These are phyloP conservation scores for Saussurea involucrata DNA, from an alignment of 129 eudicot species.

Conservation along the genomic window DNA sequence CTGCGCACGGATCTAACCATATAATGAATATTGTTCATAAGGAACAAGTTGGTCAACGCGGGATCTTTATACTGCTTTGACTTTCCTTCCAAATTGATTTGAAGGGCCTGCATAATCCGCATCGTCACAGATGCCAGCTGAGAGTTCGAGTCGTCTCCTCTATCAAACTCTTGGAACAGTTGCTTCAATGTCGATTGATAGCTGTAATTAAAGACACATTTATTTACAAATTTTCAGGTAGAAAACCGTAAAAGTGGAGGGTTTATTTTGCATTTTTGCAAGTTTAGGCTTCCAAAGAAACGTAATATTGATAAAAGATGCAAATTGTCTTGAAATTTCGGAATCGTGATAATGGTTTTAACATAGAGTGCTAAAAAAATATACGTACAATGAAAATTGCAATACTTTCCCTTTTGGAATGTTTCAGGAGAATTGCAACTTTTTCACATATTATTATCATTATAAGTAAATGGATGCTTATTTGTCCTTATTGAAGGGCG, in stretches of 20 bases:
- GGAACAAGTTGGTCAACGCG: constrained; percentile 79
- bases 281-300: neutral
- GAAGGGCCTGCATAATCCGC: constrained; percentile 99
- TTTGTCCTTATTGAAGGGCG: neutral
- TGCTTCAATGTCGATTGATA: constrained; percentile 96
- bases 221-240: neutral
- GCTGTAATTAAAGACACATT: constrained; percentile 47
- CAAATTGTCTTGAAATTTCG: neutral
- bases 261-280: neutral
- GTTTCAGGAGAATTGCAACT: neutral
- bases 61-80: constrained; percentile 93
- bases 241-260: neutral
- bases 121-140: constrained; percentile 90
- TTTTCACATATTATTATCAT: neutral
- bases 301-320: neutral
- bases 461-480: neutral
- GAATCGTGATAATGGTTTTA: no score
- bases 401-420: neutral
- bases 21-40: constrained; percentile 94
- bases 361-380: no score
- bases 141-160: constrained; percentile 52
- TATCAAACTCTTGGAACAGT: constrained; percentile 86
- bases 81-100: constrained; percentile 89
- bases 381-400: neutral
- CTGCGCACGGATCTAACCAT: constrained; percentile 98